Conservation (phyloP, 768 basidiomycete species). For the Termitomyces bulborhizus region DNA sequence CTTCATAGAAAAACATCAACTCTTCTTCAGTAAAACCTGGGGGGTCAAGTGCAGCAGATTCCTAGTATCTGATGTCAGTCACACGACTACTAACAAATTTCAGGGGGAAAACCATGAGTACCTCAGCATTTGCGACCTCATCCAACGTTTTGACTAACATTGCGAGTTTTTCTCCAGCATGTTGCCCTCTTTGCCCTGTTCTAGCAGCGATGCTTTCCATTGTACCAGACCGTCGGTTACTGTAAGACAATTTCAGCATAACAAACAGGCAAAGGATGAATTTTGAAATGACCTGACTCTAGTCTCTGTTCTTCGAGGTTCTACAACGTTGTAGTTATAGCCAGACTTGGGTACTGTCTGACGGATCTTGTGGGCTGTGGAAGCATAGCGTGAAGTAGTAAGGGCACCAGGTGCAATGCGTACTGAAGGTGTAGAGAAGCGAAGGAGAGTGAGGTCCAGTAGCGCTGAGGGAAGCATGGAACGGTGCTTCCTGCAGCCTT, state of each 20-base stretch:
- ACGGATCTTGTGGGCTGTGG: constrained; percentile 13
- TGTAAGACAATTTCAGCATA: not conserved
- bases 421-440: constrained; percentile 13
- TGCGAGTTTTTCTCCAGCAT: constrained; percentile 24
- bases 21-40: constrained; percentile 37
- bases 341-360: constrained; percentile 14
- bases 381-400: constrained; percentile 7
- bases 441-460: constrained; percentile 22
- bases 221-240: constrained; percentile 1
- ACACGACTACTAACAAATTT: not conserved
- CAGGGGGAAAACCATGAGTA: constrained; percentile 9
- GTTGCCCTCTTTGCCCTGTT: constrained; percentile 8
- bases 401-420: not conserved
- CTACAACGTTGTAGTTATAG: constrained; percentile 1
- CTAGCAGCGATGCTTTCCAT: constrained; percentile 11
- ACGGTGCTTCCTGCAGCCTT: not conserved
- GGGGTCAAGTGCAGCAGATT: constrained; percentile 20
- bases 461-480: constrained; percentile 21
- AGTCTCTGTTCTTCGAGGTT: not conserved
- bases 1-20: constrained; percentile 35
- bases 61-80: constrained; percentile 16
- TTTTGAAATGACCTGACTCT: not conserved
- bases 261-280: not conserved
- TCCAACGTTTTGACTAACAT: constrained; percentile 30
- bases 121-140: constrained; percentile 28